Conservation (phyloP, 2,329 filamentous ascomycete genomes). For the Ceratocystis papillata region DNA sequence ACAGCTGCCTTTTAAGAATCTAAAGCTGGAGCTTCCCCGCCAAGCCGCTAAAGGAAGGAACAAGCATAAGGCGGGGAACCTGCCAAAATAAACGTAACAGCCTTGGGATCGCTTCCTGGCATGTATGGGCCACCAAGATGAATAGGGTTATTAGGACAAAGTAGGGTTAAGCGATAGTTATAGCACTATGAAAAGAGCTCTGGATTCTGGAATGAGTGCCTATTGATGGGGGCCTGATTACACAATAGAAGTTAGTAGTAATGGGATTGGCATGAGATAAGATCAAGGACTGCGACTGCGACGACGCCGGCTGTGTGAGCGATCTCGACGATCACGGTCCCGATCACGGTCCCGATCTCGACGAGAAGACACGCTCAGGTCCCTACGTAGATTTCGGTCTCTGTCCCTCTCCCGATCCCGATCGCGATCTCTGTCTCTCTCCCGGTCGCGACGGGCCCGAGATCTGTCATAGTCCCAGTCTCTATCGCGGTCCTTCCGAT, state of each 20-base stretch:
- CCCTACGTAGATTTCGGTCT: constrained; percentile 14
- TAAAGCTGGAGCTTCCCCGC: neutral
- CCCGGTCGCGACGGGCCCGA: constrained; percentile 25
- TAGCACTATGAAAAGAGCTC: neutral
- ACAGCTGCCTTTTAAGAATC: neutral
- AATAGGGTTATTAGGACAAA: too few species aligned
- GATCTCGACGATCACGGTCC: constrained; percentile 17
- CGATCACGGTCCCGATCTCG: constrained; percentile 19
- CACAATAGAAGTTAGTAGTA: neutral
- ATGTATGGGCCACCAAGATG: neutral
- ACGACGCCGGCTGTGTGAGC: constrained; percentile 13
- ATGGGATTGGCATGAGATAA: neutral
- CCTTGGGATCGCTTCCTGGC: neutral
- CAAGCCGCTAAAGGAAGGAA: neutral
- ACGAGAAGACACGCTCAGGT: constrained; percentile 14
- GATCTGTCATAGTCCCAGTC: constrained; percentile 30
- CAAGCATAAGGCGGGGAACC: neutral
- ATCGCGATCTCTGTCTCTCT: constrained; percentile 24
- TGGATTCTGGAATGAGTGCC: neutral
- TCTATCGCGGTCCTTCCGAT: constrained; percentile 21
- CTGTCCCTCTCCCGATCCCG: constrained; percentile 24
- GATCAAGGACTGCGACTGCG: constrained; percentile 15
- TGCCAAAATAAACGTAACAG: neutral
- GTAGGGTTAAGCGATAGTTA: too few species aligned
- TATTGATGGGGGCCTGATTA: neutral